Conservation (phyloP, 495 filamentous ascomycete genomes). For the Pyrenula aspistea region DNA sequence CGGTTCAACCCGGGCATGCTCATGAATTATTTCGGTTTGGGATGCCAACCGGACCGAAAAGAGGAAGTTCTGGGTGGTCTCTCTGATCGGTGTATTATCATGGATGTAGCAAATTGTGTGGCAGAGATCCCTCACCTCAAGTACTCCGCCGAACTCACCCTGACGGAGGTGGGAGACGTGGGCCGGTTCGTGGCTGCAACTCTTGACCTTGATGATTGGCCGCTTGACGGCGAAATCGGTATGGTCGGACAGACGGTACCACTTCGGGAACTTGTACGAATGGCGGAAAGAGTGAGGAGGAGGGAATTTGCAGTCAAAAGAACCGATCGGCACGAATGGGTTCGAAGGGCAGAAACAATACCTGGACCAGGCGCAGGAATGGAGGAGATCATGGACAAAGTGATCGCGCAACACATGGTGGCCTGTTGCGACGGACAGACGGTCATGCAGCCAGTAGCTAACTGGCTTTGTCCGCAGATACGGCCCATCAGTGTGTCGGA, state of each 20-base stretch:
- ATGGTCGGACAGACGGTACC: conserved; percentile 18
- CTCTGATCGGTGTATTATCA: conserved; percentile 12
- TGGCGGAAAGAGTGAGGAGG: neutral
- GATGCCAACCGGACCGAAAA: conserved; percentile 5
- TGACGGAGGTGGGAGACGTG: conserved; percentile 19
- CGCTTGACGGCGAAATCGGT: conserved; percentile 18
- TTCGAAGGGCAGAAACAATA: neutral
- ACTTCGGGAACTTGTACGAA: conserved; percentile 10
- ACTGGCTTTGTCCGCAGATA: neutral
- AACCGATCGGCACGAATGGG: neutral
- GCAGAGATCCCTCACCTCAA: conserved; percentile 4
- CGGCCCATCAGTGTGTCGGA: neutral
- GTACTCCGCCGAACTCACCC: conserved; percentile 10
- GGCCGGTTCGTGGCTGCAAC: conserved; percentile 14
- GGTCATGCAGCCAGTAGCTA: neutral
- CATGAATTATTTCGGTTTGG: conserved; percentile 25
- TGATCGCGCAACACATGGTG: neutral
- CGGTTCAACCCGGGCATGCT: conserved; percentile 17
- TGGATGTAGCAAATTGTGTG: conserved; percentile 7
- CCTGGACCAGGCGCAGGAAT: neutral
- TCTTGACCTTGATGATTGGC: conserved; percentile 11
- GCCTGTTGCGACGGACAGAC: neutral
- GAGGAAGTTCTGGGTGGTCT: conserved; percentile 11
- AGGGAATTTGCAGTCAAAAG: neutral
- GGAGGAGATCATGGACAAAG: neutral